Evolutionary conservation across 2,329 filamentous ascomycete genomes (phyloP).

Genomic region (Pseudocercospora fuligena): DNA sequence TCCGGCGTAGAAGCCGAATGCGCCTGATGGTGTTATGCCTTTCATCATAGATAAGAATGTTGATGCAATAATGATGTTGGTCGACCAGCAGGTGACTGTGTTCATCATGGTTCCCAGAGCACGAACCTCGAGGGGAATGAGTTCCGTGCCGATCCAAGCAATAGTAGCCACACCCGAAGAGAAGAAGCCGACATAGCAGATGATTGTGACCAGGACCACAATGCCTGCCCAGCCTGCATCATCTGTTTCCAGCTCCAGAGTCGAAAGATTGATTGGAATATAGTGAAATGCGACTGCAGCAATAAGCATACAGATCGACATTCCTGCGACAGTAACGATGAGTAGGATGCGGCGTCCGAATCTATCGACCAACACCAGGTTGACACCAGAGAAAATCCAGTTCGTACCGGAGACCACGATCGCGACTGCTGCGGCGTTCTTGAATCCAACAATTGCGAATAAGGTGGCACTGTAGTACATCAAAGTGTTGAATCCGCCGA

Average conservation of each 20-base stretch:
- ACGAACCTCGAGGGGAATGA: slow-evolving; percentile 56
- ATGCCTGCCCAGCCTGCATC: slow-evolving; percentile 43
- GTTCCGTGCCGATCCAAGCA: slow-evolving; percentile 54
- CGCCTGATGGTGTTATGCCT: slow-evolving; percentile 54
- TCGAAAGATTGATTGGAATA: slow-evolving; percentile 52
- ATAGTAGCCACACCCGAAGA: slow-evolving; percentile 53
- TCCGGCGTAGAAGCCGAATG: slow-evolving; percentile 58
- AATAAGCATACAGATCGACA: slow-evolving; percentile 50
- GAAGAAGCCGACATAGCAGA: slow-evolving; percentile 52
- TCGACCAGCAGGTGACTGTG: slow-evolving; percentile 52
- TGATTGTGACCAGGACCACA: slow-evolving; percentile 51
- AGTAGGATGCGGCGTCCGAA: slow-evolving; percentile 53
- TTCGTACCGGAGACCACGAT: slow-evolving; percentile 53
- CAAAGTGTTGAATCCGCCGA: slow-evolving; percentile 54
- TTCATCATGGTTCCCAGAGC: slow-evolving; percentile 56
- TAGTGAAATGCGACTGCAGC: slow-evolving; percentile 53
- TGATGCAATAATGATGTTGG: slow-evolving; percentile 56
- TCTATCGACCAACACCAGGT: slow-evolving; percentile 53
- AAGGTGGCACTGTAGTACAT: slow-evolving; percentile 50
- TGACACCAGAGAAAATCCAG: slow-evolving; percentile 57
- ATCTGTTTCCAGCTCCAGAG: slow-evolving; percentile 45
- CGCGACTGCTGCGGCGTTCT: slow-evolving; percentile 54
- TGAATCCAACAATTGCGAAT: slow-evolving; percentile 56
- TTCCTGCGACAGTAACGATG: slow-evolving; percentile 51
- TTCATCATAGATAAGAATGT: slow-evolving; percentile 59